A percentile compares a stretch with the other conserved stretches of the same genome.
Evolutionary conservation across 257 asterid species (phyloP).

Genomic region (Fraxinus pennsylvanica): DNA sequence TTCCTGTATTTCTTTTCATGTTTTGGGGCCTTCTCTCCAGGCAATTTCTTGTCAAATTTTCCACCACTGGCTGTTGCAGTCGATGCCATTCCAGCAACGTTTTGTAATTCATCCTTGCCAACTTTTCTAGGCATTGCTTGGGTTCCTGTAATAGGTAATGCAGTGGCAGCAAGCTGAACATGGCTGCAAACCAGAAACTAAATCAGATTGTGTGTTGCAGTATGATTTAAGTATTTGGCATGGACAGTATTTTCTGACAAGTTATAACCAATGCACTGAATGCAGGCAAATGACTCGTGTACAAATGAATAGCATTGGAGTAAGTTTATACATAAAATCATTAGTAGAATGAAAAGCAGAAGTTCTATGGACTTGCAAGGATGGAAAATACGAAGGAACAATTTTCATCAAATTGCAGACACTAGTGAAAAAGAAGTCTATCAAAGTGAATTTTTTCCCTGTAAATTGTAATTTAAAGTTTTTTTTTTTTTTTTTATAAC

Average conservation of each 20-base stretch:
- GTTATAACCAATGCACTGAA: not conserved
- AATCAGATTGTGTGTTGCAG: constrained; percentile 18
- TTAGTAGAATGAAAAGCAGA: not conserved
- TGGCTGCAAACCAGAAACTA: constrained; percentile 62
- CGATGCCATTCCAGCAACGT: constrained; percentile 96
- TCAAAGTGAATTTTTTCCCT: not conserved
- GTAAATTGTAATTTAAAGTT: not conserved
- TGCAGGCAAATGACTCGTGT: not conserved
- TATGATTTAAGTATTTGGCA: not conserved
- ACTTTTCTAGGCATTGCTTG: constrained; percentile 61
- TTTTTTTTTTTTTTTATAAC: too few species aligned
- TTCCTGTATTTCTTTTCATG: constrained; percentile 91
- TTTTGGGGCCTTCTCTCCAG: constrained; percentile 81
- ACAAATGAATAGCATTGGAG: not conserved
- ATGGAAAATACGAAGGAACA: not conserved
- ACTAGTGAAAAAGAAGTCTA: constrained; percentile 1
- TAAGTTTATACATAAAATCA: not conserved
- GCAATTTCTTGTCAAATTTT: constrained; percentile 91
- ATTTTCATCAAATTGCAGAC: not conserved
- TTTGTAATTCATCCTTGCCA: constrained; percentile 78
- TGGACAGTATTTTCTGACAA: not conserved
- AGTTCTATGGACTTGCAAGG: not conserved
- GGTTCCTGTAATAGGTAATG: constrained; percentile 88
- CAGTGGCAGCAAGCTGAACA: constrained; percentile 80
- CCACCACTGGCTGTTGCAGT: constrained; percentile 98